Base-by-base conservation (phyloP, 2,329 filamentous ascomycete genomes). In the Tolypocladium endophyticum region DNA sequence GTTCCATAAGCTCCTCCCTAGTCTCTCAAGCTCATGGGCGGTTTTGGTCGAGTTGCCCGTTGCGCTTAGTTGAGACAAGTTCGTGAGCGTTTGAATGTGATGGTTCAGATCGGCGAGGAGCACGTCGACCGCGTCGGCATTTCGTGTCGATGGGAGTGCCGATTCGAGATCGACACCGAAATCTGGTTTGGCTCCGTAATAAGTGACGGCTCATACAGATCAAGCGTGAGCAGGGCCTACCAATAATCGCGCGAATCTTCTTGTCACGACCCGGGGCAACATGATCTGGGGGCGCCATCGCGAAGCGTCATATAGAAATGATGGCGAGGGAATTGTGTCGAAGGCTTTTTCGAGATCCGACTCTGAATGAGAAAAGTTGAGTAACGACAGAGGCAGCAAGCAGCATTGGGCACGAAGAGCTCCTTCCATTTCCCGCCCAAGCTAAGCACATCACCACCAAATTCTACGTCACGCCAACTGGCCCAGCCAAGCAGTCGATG, bases 1-100 rank as follows among this genome's bases (percentile, higher is more conserved):
- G 63, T 91, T 91, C 88, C 87, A 91, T 9, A 91, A 72, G 30
- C 76, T 74, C 0, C 81, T 83, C 3, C 83, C 88, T 8, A 76
- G 68, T 6, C 64, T 70, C 61, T 89, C 86, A 3, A 90, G 72
- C 6, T 82, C 77, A 39, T 62, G 67, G 4, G 61, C 60, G 2
- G 33, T 23, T n/a, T 57, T 56, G 4, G 50, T 20, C 23, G 61
- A 33, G 38, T 61, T 45, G 20, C 18, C 47, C 18, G 23, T 16
- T 11, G 50, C 33, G 11, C 47, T n/a, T 30, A 59, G 9, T 55
- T 61, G 20, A 28, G 60, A 36, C 2, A 69, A 53, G 30, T 45
- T 39, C 16, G 64, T 68, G 36, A 66, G 61, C 5, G 64, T 61
- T 14, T 65, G 61, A 35, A 72, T 65, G 23, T 71, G 65, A 39